These are phyloP conservation scores for Mycena pura DNA, from an alignment of 768 basidiomycete species.

Conservation along the genomic window DNA sequence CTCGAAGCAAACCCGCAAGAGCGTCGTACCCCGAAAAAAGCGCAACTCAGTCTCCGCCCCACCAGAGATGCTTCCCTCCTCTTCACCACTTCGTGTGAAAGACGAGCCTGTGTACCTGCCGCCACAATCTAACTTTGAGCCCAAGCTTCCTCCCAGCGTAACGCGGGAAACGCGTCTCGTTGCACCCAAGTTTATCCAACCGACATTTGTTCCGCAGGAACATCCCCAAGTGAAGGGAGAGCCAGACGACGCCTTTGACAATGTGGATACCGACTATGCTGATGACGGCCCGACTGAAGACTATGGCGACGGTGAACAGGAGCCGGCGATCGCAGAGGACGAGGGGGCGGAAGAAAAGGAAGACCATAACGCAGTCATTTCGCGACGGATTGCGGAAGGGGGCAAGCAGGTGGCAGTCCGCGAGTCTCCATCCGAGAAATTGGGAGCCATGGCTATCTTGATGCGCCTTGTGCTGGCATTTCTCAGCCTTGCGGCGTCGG, in stretches of 20 bases:
- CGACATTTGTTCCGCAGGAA: constrained; percentile 18
- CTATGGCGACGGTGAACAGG: constrained; percentile 21
- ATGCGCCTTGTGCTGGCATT: constrained; percentile 51
- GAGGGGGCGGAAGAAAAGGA: constrained; percentile 38
- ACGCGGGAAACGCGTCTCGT: constrained; percentile 37
- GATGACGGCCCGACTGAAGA: constrained; percentile 23
- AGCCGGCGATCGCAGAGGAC: constrained; percentile 19
- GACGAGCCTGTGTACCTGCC: constrained; percentile 45
- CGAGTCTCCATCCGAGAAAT: constrained; percentile 17
- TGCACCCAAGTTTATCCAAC: constrained; percentile 26
- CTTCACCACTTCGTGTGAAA: constrained; percentile 44
- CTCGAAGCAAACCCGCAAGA: constrained; percentile 48
- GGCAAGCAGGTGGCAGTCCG: constrained; percentile 25
- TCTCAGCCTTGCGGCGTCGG: constrained; percentile 41
- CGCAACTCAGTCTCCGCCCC: constrained; percentile 79
- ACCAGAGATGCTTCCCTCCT: constrained; percentile 56
- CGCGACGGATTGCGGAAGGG: constrained; percentile 47
- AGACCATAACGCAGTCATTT: constrained; percentile 34
- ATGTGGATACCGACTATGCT: constrained; percentile 21
- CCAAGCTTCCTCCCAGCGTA: constrained; percentile 49
- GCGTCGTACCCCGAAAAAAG: constrained; percentile 51
- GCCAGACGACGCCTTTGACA: constrained; percentile 33
- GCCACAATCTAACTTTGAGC: constrained; percentile 63
- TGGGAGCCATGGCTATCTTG: constrained; percentile 35
- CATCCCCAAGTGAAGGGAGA: constrained; percentile 33